Conservation (phyloP, 768 basidiomycete genomes). For the Tephrocybe sp. region DNA sequence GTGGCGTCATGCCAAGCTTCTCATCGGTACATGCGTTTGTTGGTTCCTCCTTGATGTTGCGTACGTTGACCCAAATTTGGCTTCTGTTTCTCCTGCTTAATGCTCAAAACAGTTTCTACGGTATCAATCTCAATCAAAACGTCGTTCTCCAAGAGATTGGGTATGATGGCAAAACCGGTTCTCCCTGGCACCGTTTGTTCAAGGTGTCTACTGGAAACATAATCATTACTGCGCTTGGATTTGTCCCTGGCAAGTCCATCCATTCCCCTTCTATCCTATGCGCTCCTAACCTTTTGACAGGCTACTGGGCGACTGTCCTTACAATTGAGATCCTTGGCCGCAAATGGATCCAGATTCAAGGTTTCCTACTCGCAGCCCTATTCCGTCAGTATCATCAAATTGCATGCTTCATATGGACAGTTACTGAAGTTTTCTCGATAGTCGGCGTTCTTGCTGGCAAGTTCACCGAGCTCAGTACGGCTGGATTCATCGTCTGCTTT, state of each 20-base stretch:
- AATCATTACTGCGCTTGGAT: slow-evolving; percentile 71
- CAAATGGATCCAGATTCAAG: slow-evolving; percentile 79
- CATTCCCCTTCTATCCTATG: too few species aligned
- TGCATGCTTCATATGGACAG: neutral
- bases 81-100: too few species aligned
- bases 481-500: slow-evolving; percentile 71
- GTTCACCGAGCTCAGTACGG: slow-evolving; percentile 55
- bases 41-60: slow-evolving; percentile 88
- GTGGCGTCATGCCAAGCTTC: slow-evolving; percentile 77
- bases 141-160: slow-evolving; percentile 74
- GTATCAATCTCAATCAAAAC: slow-evolving; percentile 79
- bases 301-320: slow-evolving; percentile 64
- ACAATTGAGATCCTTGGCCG: slow-evolving; percentile 79
- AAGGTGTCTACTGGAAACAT: slow-evolving; percentile 76
- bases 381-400: slow-evolving; percentile 61
- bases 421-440: neutral
- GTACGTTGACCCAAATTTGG: slow-evolving; percentile 24
- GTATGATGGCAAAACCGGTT: slow-evolving; percentile 49
- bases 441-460: slow-evolving; percentile 63
- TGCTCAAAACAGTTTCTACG: slow-evolving; percentile 79
- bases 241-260: too few species aligned
- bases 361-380: slow-evolving; percentile 63
- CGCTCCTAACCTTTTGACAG: too few species aligned
- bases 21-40: slow-evolving; percentile 75
- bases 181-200: slow-evolving; percentile 55